Evolutionary conservation across 768 basidiomycete species (phyloP).

Genomic region (Leccinum pellstonianum): DNA sequence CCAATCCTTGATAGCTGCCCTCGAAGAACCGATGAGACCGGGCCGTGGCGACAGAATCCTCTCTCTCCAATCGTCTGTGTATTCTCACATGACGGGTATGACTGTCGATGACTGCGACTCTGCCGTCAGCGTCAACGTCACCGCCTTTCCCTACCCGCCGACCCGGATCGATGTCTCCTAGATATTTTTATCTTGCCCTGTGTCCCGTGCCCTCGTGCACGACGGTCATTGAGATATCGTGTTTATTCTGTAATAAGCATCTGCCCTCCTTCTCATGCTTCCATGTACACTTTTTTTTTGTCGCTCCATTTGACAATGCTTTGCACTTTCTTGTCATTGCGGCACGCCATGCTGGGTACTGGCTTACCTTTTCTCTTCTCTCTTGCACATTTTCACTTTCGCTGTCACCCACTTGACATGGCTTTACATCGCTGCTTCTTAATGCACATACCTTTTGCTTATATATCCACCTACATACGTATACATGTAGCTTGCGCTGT

Average conservation of each 20-base stretch:
- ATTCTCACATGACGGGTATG: constrained; percentile 25
- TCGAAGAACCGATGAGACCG: constrained; percentile 50
- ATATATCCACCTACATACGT: not conserved
- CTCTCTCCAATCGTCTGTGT: constrained; percentile 55
- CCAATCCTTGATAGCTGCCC: constrained; percentile 65
- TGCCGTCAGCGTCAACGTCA: constrained; percentile 22
- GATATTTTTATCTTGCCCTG: not conserved
- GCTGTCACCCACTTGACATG: constrained; percentile 18
- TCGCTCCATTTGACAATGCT: constrained; percentile 1
- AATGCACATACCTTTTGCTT: not conserved
- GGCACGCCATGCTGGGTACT: constrained; percentile 15
- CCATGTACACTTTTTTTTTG: constrained; percentile 2
- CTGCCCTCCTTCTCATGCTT: constrained; percentile 11
- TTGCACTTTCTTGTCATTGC: constrained; percentile 6
- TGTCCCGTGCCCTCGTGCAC: not conserved
- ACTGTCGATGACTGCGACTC: constrained; percentile 26
- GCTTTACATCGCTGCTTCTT: constrained; percentile 2
- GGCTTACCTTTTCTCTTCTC: constrained; percentile 10
- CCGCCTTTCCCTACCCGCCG: constrained; percentile 34
- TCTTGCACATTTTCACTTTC: not conserved
- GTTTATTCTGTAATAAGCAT: constrained; percentile 9
- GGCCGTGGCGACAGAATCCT: constrained; percentile 48
- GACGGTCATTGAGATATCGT: not conserved
- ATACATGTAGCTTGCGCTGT: constrained; percentile 5
- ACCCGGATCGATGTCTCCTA: constrained; percentile 13